phyloP scores from a whole-genome alignment of 1,284 basidiomycete species.

The Cryptococcus maquisensis region DNA sequence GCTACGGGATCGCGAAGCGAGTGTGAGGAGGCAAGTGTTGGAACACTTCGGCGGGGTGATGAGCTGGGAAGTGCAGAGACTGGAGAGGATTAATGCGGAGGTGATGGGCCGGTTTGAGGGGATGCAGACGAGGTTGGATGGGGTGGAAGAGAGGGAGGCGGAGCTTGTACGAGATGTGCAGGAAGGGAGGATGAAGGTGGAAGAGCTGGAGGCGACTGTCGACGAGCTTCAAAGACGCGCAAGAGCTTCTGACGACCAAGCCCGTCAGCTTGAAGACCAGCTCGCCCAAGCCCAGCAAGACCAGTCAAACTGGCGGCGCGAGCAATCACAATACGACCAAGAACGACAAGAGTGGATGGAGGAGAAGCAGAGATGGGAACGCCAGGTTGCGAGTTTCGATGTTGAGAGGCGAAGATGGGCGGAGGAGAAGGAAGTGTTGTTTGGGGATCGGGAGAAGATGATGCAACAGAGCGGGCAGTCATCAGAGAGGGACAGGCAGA shows the following conservation, averaged over 20 bases:
- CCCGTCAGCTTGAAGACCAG: slow-evolving; percentile 22
- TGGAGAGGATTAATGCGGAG: slow-evolving; percentile 31
- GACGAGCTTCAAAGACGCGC: slow-evolving; percentile 40
- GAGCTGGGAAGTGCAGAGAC: slow-evolving; percentile 48
- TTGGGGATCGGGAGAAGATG: slow-evolving; percentile 18
- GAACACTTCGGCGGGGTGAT: slow-evolving; percentile 50
- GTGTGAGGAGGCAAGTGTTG: slow-evolving; percentile 41
- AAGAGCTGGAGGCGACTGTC: slow-evolving; percentile 42
- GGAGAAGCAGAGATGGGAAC: slow-evolving; percentile 20
- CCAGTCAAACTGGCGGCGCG: slow-evolving; percentile 50
- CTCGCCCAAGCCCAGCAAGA: slow-evolving; percentile 55
- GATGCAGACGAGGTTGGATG: slow-evolving; percentile 18
- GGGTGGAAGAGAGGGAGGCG: slow-evolving; percentile 23
- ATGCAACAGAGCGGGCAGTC: slow-evolving; percentile 16
- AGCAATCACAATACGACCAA: slow-evolving; percentile 30
- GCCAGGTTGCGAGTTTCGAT: slow-evolving; percentile 7
- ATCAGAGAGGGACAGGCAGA: slow-evolving; percentile 48
- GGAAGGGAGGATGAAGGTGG: slow-evolving; percentile 17
- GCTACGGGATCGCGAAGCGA: slow-evolving; percentile 42
- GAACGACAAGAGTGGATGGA: slow-evolving; percentile 26
- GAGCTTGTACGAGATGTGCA: slow-evolving; percentile 21
- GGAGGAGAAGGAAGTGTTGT: slow-evolving; percentile 19
- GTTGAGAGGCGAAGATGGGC: slow-evolving; percentile 7
- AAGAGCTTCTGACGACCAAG: slow-evolving; percentile 34
- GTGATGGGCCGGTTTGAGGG: slow-evolving; percentile 23